phyloP scores from a whole-genome alignment of 2,329 filamentous ascomycete genomes.

The Penicillium italicum region DNA sequence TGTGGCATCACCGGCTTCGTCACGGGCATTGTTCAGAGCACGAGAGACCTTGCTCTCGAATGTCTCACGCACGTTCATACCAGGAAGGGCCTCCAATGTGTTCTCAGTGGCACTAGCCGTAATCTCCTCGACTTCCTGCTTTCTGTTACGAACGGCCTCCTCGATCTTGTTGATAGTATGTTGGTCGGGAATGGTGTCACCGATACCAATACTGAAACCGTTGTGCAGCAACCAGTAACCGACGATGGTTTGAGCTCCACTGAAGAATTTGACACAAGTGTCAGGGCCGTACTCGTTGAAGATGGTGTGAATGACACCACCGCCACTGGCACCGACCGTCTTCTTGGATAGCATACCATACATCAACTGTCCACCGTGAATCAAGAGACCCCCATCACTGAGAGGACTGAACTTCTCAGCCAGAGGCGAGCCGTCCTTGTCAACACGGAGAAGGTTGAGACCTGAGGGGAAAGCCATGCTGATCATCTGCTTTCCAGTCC shows the following conservation, averaged over 20 bases:
- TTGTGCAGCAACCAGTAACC: slow-evolving; percentile 97
- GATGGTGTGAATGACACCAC: slow-evolving; percentile 90
- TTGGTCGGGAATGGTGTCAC: slow-evolving; percentile 91
- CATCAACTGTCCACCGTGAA: slow-evolving; percentile 83
- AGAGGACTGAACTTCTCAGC: slow-evolving; percentile 56
- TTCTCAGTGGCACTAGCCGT: slow-evolving; percentile 79
- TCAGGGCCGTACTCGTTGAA: slow-evolving; percentile 90
- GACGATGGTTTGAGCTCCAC: slow-evolving; percentile 88
- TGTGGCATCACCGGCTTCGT: slow-evolving; percentile 88
- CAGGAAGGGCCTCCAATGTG: slow-evolving; percentile 83
- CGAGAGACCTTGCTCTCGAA: slow-evolving; percentile 97
- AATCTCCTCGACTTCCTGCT: slow-evolving; percentile 72
- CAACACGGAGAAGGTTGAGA: slow-evolving; percentile 69
- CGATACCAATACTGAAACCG: slow-evolving; percentile 96
- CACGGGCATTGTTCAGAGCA: slow-evolving; percentile 90
- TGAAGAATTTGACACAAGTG: slow-evolving; percentile 90
- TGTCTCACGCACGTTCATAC: slow-evolving; percentile 97
- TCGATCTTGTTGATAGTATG: slow-evolving; percentile 81
- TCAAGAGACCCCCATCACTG: slow-evolving; percentile 73
- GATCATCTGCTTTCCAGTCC: slow-evolving; percentile 97
- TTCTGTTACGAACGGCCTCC: slow-evolving; percentile 73
- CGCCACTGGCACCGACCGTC: slow-evolving; percentile 81
- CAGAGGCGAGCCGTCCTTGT: slow-evolving; percentile 58
- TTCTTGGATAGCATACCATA: slow-evolving; percentile 93
- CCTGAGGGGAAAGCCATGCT: slow-evolving; percentile 87